A percentile compares a stretch with the other conserved stretches of the same genome.
Conservation (phyloP, 2,329 filamentous ascomycete species). For the Colletotrichum phormii region DNA sequence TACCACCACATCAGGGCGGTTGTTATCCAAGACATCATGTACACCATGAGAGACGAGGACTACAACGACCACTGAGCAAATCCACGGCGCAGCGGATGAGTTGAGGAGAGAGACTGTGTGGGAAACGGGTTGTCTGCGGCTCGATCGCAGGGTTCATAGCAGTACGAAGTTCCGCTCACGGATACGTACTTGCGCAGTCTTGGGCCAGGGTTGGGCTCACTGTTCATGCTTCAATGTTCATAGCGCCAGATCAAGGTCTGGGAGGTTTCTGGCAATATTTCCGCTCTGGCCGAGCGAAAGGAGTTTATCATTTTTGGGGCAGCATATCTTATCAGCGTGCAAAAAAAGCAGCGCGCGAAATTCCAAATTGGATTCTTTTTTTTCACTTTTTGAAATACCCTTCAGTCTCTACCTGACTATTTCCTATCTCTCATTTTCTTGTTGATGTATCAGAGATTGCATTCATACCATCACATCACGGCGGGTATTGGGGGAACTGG, state of each 20-base stretch:
- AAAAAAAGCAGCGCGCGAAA: slow-evolving; percentile 18
- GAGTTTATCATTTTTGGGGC: slow-evolving; percentile 11
- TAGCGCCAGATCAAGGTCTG: slow-evolving; percentile 18
- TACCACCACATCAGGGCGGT: slow-evolving; percentile 59
- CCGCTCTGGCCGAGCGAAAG: slow-evolving; percentile 23
- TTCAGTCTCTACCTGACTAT: slow-evolving; percentile 12
- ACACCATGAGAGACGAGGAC: slow-evolving; percentile 66
- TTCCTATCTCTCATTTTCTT: background rate
- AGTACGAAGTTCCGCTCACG: slow-evolving; percentile 11
- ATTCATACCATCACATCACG: background rate
- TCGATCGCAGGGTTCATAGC: slow-evolving; percentile 18
- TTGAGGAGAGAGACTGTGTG: background rate
- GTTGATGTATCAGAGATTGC: background rate
- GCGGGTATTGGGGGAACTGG: background rate
- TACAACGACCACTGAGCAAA: slow-evolving; percentile 30
- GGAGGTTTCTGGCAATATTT: slow-evolving; percentile 17
- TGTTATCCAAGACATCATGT: slow-evolving; percentile 65
- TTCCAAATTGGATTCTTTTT: slow-evolving; percentile 12
- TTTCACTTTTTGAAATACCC: slow-evolving; percentile 16
- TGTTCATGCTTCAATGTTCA: slow-evolving; percentile 34
- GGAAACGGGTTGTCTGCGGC: background rate
- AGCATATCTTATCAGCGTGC: slow-evolving; percentile 31
- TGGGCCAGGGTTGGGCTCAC: slow-evolving; percentile 25
- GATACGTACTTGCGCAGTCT: slow-evolving; percentile 14
- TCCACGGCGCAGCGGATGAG: background rate